A percentile compares a stretch with the other conserved stretches of the same genome.
phyloP scores from a whole-genome alignment of 345 rosid genomes.

The Adansonia digitata region DNA sequence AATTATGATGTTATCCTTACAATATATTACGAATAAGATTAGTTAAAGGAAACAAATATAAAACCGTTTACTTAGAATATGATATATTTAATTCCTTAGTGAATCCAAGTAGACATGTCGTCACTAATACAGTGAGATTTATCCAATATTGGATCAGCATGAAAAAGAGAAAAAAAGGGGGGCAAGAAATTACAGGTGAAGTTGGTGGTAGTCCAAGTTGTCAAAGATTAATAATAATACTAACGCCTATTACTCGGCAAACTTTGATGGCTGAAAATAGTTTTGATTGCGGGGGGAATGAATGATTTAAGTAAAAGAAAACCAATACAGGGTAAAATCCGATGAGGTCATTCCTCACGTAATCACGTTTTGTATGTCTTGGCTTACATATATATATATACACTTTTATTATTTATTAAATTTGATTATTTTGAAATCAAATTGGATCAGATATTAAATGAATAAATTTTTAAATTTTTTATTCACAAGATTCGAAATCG shows the following conservation, averaged over 20 bases:
- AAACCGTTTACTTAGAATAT: background rate
- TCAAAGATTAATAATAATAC: no score
- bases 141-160: background rate
- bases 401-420: no score
- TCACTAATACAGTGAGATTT: background rate
- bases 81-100: background rate
- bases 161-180: background rate
- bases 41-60: background rate
- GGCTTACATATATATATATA: no score
- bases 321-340: background rate
- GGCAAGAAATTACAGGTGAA: background rate
- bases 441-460: no score
- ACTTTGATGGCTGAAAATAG: background rate
- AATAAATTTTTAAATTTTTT: no score
- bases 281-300: background rate
- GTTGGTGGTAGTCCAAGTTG: background rate
- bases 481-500: no score
- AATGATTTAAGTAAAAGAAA: background rate
- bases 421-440: no score
- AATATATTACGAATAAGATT: background rate
- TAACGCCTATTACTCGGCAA: background rate
- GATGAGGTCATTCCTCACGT: conserved; percentile 9
- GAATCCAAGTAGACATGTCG: background rate
- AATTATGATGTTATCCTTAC: no score
- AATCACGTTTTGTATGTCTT: background rate